Evolutionary conservation across 257 asterid genomes (phyloP), one percentile per base, ranked within the genome.

Genomic region (Euphrasia confusa): DNA sequence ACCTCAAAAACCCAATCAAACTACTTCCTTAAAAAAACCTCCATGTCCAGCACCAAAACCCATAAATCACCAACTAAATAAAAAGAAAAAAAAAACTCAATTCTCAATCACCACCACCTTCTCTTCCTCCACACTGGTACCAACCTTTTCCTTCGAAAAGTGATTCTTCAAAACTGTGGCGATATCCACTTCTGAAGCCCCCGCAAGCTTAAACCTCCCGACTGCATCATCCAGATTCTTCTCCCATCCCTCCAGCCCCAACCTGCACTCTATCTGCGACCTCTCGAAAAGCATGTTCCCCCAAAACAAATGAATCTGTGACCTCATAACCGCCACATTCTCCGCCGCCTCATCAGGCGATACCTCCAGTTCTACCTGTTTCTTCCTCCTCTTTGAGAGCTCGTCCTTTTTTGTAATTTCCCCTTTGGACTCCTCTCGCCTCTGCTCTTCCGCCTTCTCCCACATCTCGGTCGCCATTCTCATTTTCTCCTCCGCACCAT

Each of bases 221-320:
- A 83, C 88, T 4, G 97, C 96, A 67, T 73, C 81, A 71, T 89
- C 99, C 3, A 87, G 79, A 75, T 89, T 84, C 73, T 85, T 77
- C 68, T 80, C 74, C 97, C 99, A 93, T 59, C 94, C 97, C 73
- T 72, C 18, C 80, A 89, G 68, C 3, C 82, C 76, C 79, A 89
- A 69, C 63, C 78, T 84, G 55, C 88, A 89, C 61, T 93, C 99
- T 15, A 92, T 80, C 72, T 89, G 99, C 18, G 96, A 89, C 55
- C 94, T 82, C 74, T 89, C 97, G 10, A 93, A 93, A 54, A 84
- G 95, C 99, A 93, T 84, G 60, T 93, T 93, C 37, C 99, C 99
- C 97, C 97, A 87, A 67, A 85, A 93, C 12, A 93, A 64, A 75
- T 92, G 95, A 72, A 92, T 92, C 47, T 93, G 97, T 1, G 97